Percentiles rank a stretch among this genome's conserved stretches.
These are phyloP conservation scores for Fagopyrum esculentum DNA, from an alignment of 148 eudicot species.

Conservation along the genomic window DNA sequence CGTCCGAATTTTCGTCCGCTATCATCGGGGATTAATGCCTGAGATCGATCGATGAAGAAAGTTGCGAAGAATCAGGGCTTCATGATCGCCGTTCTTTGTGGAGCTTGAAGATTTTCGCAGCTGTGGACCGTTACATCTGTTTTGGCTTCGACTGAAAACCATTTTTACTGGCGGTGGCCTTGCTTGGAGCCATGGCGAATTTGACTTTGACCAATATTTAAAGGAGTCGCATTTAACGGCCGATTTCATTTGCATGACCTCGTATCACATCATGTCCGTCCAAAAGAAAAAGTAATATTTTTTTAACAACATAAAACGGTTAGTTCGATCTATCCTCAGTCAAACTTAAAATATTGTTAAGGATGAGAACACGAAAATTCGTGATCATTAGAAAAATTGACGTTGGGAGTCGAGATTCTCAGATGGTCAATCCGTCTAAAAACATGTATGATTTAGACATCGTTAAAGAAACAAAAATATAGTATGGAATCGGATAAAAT, in stretches of 20 bases:
- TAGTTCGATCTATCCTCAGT: neutral
- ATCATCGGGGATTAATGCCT: neutral
- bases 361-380: too few species aligned
- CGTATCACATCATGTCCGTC: neutral
- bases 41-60: neutral
- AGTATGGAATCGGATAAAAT: too few species aligned
- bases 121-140: neutral
- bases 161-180: neutral
- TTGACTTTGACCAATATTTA: conserved; percentile 5
- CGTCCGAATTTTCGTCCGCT: neutral
- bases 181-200: neutral
- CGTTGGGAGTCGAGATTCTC: too few species aligned
- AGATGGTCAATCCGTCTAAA: too few species aligned
- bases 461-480: too few species aligned
- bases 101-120: neutral
- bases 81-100: neutral
- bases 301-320: too few species aligned
- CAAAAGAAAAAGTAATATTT: neutral
- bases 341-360: neutral
- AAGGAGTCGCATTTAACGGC: neutral
- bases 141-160: neutral
- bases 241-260: neutral
- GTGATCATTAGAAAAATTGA: too few species aligned
- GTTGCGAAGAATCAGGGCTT: neutral
- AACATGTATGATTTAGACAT: too few species aligned